phyloP scores from a whole-genome alignment of 2,329 filamentous ascomycete genomes.

The Colletotrichum plurivorum region DNA sequence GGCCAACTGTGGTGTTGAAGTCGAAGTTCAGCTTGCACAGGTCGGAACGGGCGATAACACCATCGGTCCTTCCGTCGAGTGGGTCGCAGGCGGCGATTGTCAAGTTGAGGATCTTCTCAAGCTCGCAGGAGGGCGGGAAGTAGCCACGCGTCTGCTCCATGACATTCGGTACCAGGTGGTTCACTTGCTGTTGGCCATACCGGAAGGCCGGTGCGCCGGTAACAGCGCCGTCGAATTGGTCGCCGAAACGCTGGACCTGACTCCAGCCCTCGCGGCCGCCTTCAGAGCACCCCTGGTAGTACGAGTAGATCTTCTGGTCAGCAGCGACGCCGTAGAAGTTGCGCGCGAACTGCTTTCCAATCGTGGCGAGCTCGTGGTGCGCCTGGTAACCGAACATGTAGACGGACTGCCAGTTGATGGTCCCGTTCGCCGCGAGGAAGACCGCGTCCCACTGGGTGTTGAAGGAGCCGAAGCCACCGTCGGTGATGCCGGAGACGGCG shows the following conservation, averaged over 20 bases:
- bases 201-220: slow-evolving; percentile 62
- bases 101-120: slow-evolving; percentile 63
- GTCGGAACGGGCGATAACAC: slow-evolving; percentile 48
- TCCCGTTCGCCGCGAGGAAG: slow-evolving; percentile 52
- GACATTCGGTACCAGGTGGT: slow-evolving; percentile 56
- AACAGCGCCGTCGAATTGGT: slow-evolving; percentile 62
- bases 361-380: slow-evolving; percentile 22
- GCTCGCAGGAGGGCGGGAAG: slow-evolving; percentile 40
- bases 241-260: slow-evolving; percentile 65
- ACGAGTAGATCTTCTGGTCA: slow-evolving; percentile 56
- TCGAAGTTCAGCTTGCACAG: slow-evolving; percentile 38
- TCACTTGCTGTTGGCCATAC: slow-evolving; percentile 60
- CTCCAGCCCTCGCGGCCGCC: slow-evolving; percentile 64
- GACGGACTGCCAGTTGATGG: slow-evolving; percentile 32
- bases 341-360: slow-evolving; percentile 62
- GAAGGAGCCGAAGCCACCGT: slow-evolving; percentile 66
- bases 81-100: slow-evolving; percentile 69
- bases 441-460: slow-evolving; percentile 53
- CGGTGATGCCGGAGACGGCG: slow-evolving; percentile 63
- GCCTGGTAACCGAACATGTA: slow-evolving; percentile 33
- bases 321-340: slow-evolving; percentile 60
- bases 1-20: slow-evolving; percentile 32
- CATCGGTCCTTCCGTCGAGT: slow-evolving; percentile 67
- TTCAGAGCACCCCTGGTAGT: slow-evolving; percentile 69
- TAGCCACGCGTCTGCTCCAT: slow-evolving; percentile 52